Evolutionary conservation across 1,139 yeast genomes (phyloP).

Genomic region (Hansenula lynferdii): DNA sequence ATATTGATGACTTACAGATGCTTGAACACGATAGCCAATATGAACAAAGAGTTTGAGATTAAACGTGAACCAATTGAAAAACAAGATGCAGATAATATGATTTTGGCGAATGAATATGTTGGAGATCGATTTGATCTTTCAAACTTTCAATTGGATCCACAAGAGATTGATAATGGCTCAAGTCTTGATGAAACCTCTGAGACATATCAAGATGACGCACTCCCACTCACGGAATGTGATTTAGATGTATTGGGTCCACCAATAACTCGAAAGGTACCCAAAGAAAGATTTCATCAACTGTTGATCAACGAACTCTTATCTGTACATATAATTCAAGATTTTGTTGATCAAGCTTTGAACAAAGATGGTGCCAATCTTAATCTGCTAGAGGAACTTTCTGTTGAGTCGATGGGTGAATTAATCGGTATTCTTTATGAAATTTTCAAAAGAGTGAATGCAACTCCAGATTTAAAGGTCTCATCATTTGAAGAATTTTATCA

Average conservation of each 20-base stretch:
- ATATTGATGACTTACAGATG: slow-evolving; percentile 15
- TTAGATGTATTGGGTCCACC: slow-evolving; percentile 5
- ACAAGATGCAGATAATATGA: too few relatives aligned
- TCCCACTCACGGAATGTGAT: slow-evolving; percentile 10
- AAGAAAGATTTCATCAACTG: background rate
- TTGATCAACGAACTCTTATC: slow-evolving; percentile 1
- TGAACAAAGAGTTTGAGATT: too few relatives aligned
- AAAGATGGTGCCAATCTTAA: background rate
- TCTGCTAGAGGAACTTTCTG: background rate
- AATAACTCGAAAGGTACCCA: background rate
- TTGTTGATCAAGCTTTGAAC: background rate
- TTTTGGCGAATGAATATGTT: background rate
- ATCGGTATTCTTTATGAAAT: background rate
- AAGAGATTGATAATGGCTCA: background rate
- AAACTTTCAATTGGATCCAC: background rate
- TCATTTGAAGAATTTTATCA: background rate
- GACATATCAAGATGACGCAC: background rate
- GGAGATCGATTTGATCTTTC: background rate
- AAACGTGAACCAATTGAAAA: too few relatives aligned
- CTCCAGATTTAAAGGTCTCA: background rate
- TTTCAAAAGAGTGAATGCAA: background rate
- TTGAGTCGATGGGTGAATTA: background rate
- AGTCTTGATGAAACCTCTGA: slow-evolving; percentile 1
- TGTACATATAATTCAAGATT: background rate
- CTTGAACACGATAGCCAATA: slow-evolving; percentile 6